These are phyloP conservation scores for Blepharisma undulans DNA, from an alignment of 169 alveolate genomes.

Conservation along the genomic window DNA sequence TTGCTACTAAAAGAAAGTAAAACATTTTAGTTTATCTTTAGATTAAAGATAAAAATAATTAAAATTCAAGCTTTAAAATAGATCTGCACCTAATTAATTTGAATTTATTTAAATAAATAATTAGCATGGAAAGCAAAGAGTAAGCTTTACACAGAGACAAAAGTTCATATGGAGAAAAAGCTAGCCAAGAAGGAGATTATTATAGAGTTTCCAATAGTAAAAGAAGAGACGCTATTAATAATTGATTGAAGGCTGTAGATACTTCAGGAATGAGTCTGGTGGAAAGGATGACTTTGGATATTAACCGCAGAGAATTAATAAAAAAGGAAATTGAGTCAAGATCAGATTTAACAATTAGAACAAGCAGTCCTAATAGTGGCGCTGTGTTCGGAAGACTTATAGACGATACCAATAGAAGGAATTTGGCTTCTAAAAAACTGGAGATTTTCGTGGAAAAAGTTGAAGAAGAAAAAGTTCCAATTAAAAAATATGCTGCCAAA, in stretches of 20 bases:
- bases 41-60: background rate
- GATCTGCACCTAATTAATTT: background rate
- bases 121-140: background rate
- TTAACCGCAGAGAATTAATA: background rate
- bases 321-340: background rate
- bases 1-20: background rate
- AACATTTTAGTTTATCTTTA: background rate
- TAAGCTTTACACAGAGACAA: background rate
- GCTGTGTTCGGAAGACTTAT: background rate
- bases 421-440: background rate
- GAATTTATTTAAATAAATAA: too few species aligned
- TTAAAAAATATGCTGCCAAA: background rate
- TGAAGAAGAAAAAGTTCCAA: background rate
- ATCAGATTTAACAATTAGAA: background rate
- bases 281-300: constrained; percentile 5
- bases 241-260: background rate
- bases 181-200: background rate
- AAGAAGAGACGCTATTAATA: background rate
- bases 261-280: background rate
- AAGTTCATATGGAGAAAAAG: background rate
- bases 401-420: background rate
- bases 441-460: background rate
- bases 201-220: background rate
- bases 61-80: background rate
- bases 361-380: background rate